A percentile compares a stretch with the other conserved stretches of the same genome.
phyloP scores from a whole-genome alignment of 148 eudicot genomes.

The Vaccinium macrocarpon region DNA sequence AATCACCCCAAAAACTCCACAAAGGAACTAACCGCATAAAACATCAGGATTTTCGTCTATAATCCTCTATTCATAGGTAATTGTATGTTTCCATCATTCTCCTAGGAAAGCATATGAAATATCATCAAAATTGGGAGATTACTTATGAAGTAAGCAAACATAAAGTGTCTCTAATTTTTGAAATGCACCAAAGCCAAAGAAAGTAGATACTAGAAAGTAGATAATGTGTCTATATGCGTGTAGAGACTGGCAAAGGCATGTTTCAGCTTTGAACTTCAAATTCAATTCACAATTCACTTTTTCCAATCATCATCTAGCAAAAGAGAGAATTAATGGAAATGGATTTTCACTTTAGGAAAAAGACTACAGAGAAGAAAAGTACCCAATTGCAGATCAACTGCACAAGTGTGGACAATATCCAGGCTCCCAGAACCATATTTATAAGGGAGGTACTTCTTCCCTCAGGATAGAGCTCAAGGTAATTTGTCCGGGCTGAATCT shows the following conservation, averaged over 20 bases:
- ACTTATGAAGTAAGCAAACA: too few relatives aligned
- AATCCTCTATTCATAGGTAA: too few relatives aligned
- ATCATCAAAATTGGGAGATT: too few relatives aligned
- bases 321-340: neutral
- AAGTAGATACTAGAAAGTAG: too few relatives aligned
- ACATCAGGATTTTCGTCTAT: too few relatives aligned
- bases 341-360: neutral
- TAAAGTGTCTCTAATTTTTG: too few relatives aligned
- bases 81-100: too few relatives aligned
- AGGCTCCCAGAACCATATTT: slow-evolving; percentile 33
- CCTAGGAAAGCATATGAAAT: too few relatives aligned
- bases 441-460: slow-evolving; percentile 25
- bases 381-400: slow-evolving; percentile 54
- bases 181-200: too few relatives aligned
- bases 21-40: too few relatives aligned
- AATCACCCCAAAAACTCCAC: too few relatives aligned
- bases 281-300: neutral
- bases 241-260: neutral
- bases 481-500: slow-evolving; percentile 30
- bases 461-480: slow-evolving; percentile 33
- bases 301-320: neutral
- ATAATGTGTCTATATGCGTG: neutral
- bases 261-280: neutral
- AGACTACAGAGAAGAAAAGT: slow-evolving; percentile 6
- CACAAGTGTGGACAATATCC: slow-evolving; percentile 33